phyloP scores from a whole-genome alignment of 2,329 filamentous ascomycete genomes.

The Ophiostoma quercus region DNA sequence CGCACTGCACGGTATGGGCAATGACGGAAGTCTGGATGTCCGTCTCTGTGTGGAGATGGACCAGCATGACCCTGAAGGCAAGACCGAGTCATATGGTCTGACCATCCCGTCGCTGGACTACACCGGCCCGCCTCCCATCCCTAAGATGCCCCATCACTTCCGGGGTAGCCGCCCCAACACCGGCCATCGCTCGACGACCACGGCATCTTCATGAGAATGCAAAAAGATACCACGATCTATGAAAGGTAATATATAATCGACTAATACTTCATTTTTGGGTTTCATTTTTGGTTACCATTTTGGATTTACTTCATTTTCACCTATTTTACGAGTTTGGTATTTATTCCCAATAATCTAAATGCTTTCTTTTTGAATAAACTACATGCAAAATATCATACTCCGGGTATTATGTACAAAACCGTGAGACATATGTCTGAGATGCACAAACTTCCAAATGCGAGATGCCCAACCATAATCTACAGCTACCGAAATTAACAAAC shows the following conservation, averaged over 20 bases:
- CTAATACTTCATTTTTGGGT: neutral
- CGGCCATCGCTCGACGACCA: constrained; percentile 18
- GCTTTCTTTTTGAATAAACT: constrained; percentile 3
- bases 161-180: constrained; percentile 22
- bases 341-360: neutral
- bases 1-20: constrained; percentile 49
- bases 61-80: constrained; percentile 73
- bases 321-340: neutral
- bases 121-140: constrained; percentile 25
- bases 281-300: neutral
- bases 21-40: constrained; percentile 67
- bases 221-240: neutral
- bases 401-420: constrained; percentile 20
- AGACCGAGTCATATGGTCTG: constrained; percentile 76
- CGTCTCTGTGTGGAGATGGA: constrained; percentile 82
- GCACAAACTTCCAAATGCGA: neutral
- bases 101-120: constrained; percentile 66
- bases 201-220: constrained; percentile 16
- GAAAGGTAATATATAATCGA: constrained; percentile 13
- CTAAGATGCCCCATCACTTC: constrained; percentile 24
- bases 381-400: constrained; percentile 18
- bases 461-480: neutral
- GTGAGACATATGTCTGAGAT: constrained; percentile 14
- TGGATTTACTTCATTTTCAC: neutral
- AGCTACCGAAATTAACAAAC: neutral